Evolutionary conservation across 805 yeast genomes (phyloP).

Genomic region (Kazachstania viticola): DNA sequence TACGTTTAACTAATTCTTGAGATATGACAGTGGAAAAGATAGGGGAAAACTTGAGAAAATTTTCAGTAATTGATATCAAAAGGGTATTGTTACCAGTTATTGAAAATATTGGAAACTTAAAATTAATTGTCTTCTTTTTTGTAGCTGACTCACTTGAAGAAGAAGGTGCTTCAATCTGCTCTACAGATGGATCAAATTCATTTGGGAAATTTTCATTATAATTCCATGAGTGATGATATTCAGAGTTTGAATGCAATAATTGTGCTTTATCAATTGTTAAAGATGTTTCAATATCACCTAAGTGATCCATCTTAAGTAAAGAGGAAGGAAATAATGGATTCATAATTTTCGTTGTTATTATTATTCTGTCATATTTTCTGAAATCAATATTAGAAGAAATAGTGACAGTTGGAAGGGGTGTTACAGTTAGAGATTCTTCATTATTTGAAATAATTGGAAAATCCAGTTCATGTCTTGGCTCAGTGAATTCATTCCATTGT

Average conservation of each 20-base stretch:
- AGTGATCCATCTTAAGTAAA: conserved; percentile 3
- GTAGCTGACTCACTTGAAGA: conserved; percentile 2
- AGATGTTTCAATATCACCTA: conserved; percentile 11
- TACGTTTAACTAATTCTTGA: conserved; percentile 10
- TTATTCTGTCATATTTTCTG: conserved; percentile 7
- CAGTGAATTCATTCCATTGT: conserved; percentile 37
- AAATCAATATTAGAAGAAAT: conserved; percentile 11
- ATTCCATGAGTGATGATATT: conserved; percentile 11
- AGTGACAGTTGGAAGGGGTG: conserved; percentile 23
- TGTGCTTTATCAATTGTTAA: conserved; percentile 4
- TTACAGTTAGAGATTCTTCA: conserved; percentile 16
- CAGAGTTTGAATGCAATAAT: neutral
- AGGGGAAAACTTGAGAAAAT: conserved; percentile 26
- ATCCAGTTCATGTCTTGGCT: conserved; percentile 39
- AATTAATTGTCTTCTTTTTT: conserved; percentile 5
- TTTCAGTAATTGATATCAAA: conserved; percentile 19
- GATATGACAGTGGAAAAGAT: conserved; percentile 25
- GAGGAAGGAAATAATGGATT: conserved; percentile 19
- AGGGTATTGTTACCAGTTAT: conserved; percentile 9
- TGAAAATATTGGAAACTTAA: conserved; percentile 13
- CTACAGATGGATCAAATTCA: conserved; percentile 12
- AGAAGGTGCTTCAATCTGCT: too few species aligned
- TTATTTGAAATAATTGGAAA: conserved; percentile 13
- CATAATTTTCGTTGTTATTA: conserved; percentile 19
- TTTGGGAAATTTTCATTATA: conserved; percentile 20